Conservation (phyloP, 1,284 basidiomycete species). For the Trametes versicolor region DNA sequence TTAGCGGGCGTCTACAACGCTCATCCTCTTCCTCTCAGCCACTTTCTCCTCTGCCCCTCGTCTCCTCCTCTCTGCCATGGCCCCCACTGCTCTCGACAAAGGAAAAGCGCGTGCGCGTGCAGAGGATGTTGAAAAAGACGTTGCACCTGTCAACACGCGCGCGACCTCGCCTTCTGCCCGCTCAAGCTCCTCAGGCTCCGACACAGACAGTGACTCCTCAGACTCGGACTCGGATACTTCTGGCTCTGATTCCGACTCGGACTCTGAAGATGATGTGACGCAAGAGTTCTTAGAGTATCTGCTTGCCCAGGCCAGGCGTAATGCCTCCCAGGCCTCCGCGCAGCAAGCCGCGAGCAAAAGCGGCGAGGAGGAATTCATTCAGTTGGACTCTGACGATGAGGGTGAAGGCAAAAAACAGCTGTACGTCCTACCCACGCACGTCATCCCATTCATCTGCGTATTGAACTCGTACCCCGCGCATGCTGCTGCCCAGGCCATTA, state of each 20-base stretch:
- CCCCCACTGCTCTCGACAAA: conserved; percentile 46
- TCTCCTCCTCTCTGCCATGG: conserved; percentile 30
- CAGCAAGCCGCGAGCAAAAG: conserved; percentile 20
- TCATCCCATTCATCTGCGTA: neutral
- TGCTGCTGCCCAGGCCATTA: conserved; percentile 56
- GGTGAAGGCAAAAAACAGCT: conserved; percentile 38
- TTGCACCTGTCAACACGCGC: conserved; percentile 39
- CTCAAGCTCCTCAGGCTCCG: conserved; percentile 35
- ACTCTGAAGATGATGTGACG: conserved; percentile 57
- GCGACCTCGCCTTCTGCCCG: conserved; percentile 43
- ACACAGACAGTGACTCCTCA: conserved; percentile 42
- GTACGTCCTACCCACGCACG: conserved; percentile 35
- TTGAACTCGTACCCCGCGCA: conserved; percentile 11
- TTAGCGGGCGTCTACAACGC: conserved; percentile 12
- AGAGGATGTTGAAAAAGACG: conserved; percentile 34
- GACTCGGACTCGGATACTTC: conserved; percentile 46
- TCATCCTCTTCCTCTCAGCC: conserved; percentile 6
- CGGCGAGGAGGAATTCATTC: conserved; percentile 48
- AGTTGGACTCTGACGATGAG: conserved; percentile 38
- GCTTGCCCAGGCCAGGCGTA: conserved; percentile 66
- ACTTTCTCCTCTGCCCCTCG: neutral
- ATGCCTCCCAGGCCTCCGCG: conserved; percentile 46
- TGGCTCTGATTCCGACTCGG: conserved; percentile 43
- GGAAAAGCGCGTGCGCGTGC: conserved; percentile 53
- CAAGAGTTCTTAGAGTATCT: conserved; percentile 72